phyloP scores from a whole-genome alignment of 345 rosid genomes.

The Salix dunnii region DNA sequence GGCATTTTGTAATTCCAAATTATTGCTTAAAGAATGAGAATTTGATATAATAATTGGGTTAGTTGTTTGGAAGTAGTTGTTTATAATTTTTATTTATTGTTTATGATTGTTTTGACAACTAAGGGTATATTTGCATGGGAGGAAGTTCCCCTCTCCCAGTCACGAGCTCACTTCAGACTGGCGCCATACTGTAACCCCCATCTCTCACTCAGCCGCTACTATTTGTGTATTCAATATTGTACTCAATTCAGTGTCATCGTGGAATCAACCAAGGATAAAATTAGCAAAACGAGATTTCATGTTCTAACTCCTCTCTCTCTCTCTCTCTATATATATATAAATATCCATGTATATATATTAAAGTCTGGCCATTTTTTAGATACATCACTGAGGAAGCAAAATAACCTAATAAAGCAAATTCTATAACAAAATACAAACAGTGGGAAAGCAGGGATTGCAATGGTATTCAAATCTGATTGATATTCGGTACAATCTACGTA shows the following conservation, averaged over 20 bases:
- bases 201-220: not conserved
- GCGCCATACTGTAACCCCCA: not conserved
- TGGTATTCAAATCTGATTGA: no score
- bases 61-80: conserved; percentile 15
- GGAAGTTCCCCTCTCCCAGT: conserved; percentile 17
- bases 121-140: conserved; percentile 44
- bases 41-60: conserved; percentile 30
- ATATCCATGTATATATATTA: no score
- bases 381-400: no score
- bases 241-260: not conserved
- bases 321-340: no score
- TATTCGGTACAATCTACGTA: no score
- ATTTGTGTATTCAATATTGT: not conserved
- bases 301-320: not conserved
- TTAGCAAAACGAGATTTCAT: not conserved
- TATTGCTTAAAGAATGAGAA: conserved; percentile 30
- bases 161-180: conserved; percentile 23
- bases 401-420: no score
- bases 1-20: conserved; percentile 42
- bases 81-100: conserved; percentile 15
- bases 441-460: no score
- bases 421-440: no score
- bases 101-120: conserved; percentile 38
- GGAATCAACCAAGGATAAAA: not conserved
- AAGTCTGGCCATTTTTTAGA: no score